phyloP scores from a whole-genome alignment of 73 alveolate species.

The Paramecium biaurelia region DNA sequence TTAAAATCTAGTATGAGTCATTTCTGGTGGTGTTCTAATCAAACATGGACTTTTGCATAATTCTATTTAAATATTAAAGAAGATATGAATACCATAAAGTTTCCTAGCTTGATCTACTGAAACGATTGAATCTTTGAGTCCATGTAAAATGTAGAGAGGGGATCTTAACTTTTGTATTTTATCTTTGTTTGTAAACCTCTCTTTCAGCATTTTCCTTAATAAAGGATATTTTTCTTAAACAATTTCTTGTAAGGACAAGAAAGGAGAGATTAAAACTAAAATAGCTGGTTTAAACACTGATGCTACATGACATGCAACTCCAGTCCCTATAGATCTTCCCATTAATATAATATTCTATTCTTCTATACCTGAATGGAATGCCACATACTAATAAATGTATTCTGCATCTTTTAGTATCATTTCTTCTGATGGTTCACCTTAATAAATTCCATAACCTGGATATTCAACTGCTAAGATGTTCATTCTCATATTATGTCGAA shows the following conservation, averaged over 20 bases:
- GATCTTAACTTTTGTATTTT: neutral
- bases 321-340: slow-evolving; percentile 67
- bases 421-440: slow-evolving; percentile 59
- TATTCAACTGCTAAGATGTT: slow-evolving; percentile 56
- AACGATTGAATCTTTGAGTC: neutral
- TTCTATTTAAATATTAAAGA: neutral
- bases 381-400: slow-evolving; percentile 1
- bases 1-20: slow-evolving; percentile 40
- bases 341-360: slow-evolving; percentile 43
- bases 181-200: neutral
- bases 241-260: neutral
- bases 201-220: neutral
- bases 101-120: neutral
- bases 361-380: slow-evolving; percentile 17
- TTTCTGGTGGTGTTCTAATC: slow-evolving; percentile 1
- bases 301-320: slow-evolving; percentile 61
- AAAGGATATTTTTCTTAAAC: slow-evolving; percentile 18
- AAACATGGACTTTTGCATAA: slow-evolving; percentile 5
- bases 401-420: slow-evolving; percentile 28
- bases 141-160: neutral
- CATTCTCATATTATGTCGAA: slow-evolving; percentile 17
- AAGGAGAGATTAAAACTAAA: slow-evolving; percentile 19
- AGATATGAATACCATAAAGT: neutral
- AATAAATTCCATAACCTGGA: slow-evolving; percentile 65
- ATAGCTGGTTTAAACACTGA: slow-evolving; percentile 13